Base-by-base conservation (phyloP, 2,329 filamentous ascomycete genomes). In the Nemania diffusa region DNA sequence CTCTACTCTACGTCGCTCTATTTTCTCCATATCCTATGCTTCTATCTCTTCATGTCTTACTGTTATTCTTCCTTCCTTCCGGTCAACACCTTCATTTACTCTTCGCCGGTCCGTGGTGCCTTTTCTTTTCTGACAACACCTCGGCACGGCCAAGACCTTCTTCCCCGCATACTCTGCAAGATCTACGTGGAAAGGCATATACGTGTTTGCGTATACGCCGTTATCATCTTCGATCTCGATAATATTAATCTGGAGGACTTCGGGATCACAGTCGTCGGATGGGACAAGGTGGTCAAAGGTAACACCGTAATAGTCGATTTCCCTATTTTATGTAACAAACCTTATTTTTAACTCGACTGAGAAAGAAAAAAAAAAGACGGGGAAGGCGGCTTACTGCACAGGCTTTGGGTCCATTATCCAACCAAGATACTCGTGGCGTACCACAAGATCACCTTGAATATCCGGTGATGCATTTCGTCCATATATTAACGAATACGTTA, bases 211-310 rank as follows among this genome's bases (percentile, higher is more conserved):
- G 68, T 80, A 81, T 26, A 61, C 68, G 3, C 77, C 78, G 52
- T 68, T 62, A 66, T 78, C 74, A 59, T 76, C 73, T 22, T 82
- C 80, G 32, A 80, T 71, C 75, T 83, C 81, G 53, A 80, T 71
- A 57, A 83, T 81, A 51, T 81, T 82, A 51, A 83, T 79, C 69
- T 80, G 77, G 20, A 83, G 67, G 1, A 81, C 79, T 64, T 83
- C 79, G n/a, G 79, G 81, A 66, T 80, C 71, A 27, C 40, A 37
- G 57, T 83, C 77, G 42, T 79, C 69, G 5, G 61, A 13, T 2
- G 78, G 77, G 55, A 82, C 78, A 34, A 78, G 72, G 62, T 82
- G 75, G 67, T 82, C 79, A 68, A 83, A 83, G 20, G 79, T 81
- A 46, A 82, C 77, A 32, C 79, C 76, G 64, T 82, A 81, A 64